phyloP scores from a whole-genome alignment of 805 yeast species.

The Candida lessepsii region DNA sequence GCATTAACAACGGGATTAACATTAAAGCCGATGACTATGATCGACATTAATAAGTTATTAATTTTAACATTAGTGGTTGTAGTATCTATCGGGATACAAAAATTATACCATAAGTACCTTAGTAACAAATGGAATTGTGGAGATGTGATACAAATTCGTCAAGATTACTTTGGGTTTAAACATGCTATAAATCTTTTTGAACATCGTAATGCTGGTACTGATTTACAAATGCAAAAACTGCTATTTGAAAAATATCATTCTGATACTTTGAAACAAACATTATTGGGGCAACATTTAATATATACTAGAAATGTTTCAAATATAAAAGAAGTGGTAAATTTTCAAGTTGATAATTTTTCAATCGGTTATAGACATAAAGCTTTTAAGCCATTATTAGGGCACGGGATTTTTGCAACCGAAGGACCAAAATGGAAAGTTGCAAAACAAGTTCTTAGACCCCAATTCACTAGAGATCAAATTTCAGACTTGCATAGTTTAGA shows the following conservation, averaged over 20 bases:
- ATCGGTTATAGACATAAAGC: constrained; percentile 31
- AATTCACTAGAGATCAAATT: constrained; percentile 37
- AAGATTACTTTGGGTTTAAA: constrained; percentile 13
- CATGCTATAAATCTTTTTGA: constrained; percentile 11
- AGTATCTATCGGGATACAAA: constrained; percentile 1
- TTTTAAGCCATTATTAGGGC: constrained; percentile 34
- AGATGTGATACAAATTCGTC: constrained; percentile 5
- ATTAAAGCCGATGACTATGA: no score
- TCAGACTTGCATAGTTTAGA: constrained; percentile 33
- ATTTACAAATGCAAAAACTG: constrained; percentile 11
- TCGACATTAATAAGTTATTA: neutral
- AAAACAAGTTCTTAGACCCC: constrained; percentile 38
- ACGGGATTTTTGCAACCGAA: constrained; percentile 39
- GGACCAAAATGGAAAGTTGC: constrained; percentile 39
- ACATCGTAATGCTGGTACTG: constrained; percentile 12
- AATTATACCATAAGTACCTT: neutral
- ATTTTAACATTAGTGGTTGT: neutral
- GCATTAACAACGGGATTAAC: no score
- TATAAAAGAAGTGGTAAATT: constrained; percentile 34
- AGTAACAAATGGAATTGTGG: constrained; percentile 12
- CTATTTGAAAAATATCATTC: constrained; percentile 9
- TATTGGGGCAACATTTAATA: constrained; percentile 21
- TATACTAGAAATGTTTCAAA: constrained; percentile 36
- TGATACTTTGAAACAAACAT: constrained; percentile 19
- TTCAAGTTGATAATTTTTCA: constrained; percentile 35